These are phyloP conservation scores for Pseudonectria foliicola DNA, from an alignment of 2,329 filamentous ascomycete genomes.

Conservation along the genomic window DNA sequence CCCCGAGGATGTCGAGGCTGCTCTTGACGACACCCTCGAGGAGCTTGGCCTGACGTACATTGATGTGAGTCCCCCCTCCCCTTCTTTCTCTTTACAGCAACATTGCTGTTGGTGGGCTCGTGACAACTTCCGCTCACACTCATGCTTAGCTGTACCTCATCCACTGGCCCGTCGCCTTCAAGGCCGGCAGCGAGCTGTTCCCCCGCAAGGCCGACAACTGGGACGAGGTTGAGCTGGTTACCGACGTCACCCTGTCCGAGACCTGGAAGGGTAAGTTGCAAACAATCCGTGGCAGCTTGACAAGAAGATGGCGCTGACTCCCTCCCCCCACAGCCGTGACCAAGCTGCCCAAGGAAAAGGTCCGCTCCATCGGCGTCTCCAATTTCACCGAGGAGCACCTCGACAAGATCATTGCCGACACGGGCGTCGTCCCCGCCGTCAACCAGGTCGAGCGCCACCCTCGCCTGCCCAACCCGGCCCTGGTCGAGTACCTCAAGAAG, in stretches of 20 bases:
- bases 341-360: slow-evolving; percentile 53
- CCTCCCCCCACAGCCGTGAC: slow-evolving; percentile 36
- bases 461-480: slow-evolving; percentile 48
- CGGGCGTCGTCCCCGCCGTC: slow-evolving; percentile 51
- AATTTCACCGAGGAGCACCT: slow-evolving; percentile 61
- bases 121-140: too few relatives aligned
- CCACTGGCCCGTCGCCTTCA: slow-evolving; percentile 53
- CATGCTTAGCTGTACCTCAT: slow-evolving; percentile 47
- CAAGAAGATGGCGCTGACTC: too few relatives aligned
- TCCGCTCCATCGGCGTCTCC: slow-evolving; percentile 63
- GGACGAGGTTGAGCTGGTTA: slow-evolving; percentile 34
- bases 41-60: slow-evolving; percentile 51
- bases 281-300: background rate
- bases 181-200: slow-evolving; percentile 35
- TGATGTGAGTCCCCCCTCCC: too few relatives aligned
- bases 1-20: slow-evolving; percentile 51
- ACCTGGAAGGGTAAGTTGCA: slow-evolving; percentile 35
- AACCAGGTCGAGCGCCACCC: slow-evolving; percentile 67
- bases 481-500: slow-evolving; percentile 52
- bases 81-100: too few relatives aligned
- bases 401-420: slow-evolving; percentile 48
- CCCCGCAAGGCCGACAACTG: slow-evolving; percentile 32
- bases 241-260: slow-evolving; percentile 32
- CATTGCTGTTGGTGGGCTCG: slow-evolving; percentile 1
- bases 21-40: slow-evolving; percentile 48